Evolutionary conservation across 2,329 filamentous ascomycete species (phyloP).

Genomic region (Pezicula neosporulosa): DNA sequence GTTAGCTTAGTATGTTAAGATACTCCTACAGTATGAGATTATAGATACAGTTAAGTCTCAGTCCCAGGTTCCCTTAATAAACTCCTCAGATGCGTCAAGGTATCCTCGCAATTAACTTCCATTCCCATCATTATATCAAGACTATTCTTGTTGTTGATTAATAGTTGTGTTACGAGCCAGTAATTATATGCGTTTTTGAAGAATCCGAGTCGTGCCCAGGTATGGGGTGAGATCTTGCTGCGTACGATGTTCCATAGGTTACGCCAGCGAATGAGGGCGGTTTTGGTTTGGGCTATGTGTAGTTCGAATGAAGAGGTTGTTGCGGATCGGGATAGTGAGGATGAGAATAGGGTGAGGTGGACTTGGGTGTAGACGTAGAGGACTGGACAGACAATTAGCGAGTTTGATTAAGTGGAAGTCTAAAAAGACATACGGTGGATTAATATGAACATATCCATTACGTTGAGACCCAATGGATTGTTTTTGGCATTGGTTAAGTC

Average conservation of each 20-base stretch:
- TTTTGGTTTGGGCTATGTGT: slow-evolving; percentile 13
- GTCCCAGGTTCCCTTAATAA: slow-evolving; percentile 8
- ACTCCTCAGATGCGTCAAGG: slow-evolving; percentile 10
- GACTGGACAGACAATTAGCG: slow-evolving; percentile 9
- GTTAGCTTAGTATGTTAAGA: neutral
- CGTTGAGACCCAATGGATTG: slow-evolving; percentile 15
- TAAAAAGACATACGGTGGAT: slow-evolving; percentile 14
- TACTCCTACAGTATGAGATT: neutral
- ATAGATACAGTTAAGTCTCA: neutral
- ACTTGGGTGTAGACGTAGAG: slow-evolving; percentile 18
- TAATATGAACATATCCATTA: slow-evolving; percentile 20
- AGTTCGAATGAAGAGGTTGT: slow-evolving; percentile 3
- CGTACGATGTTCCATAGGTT: slow-evolving; percentile 16
- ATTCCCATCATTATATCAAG: slow-evolving; percentile 14
- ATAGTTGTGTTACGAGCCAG: slow-evolving; percentile 19
- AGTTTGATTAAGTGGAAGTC: neutral
- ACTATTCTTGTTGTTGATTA: slow-evolving; percentile 17
- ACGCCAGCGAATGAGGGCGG: slow-evolving; percentile 17
- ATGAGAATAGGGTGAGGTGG: slow-evolving; percentile 15
- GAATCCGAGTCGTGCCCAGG: slow-evolving; percentile 14
- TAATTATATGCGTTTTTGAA: slow-evolving; percentile 20
- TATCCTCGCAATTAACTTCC: slow-evolving; percentile 21
- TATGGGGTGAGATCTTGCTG: slow-evolving; percentile 6
- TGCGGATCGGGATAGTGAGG: slow-evolving; percentile 2
- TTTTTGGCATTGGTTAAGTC: slow-evolving; percentile 1